A percentile compares a stretch with the other conserved stretches of the same genome.
Conservation (phyloP, 2,329 filamentous ascomycete species). For the Fusarium coffeatum region DNA sequence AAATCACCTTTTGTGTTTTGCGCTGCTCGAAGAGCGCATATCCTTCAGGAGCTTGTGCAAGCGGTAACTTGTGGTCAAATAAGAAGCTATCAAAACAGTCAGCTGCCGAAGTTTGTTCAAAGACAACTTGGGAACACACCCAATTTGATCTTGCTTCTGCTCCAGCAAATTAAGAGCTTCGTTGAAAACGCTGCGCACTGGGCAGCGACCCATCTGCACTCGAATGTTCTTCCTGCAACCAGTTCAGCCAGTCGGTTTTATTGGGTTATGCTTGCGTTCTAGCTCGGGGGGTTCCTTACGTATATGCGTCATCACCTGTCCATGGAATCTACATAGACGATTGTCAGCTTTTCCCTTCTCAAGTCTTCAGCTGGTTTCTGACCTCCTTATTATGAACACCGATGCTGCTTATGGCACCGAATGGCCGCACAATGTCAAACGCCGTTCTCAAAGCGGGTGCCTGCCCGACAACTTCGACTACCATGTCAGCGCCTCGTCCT, state of each 20-base stretch:
- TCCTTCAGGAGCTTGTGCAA: conserved; percentile 72
- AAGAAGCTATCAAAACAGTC: conserved; percentile 69
- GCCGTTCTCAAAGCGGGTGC: conserved; percentile 76
- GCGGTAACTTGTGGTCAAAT: conserved; percentile 79
- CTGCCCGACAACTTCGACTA: conserved; percentile 82
- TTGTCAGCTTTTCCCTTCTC: conserved; percentile 8
- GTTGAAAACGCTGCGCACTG: conserved; percentile 76
- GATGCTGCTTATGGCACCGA: conserved; percentile 79
- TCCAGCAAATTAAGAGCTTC: conserved; percentile 73
- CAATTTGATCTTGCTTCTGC: conserved; percentile 73
- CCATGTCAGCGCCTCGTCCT: conserved; percentile 85
- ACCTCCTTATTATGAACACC: conserved; percentile 81
- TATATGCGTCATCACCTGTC: conserved; percentile 71
- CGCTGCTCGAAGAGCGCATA: conserved; percentile 79
- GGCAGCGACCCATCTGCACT: conserved; percentile 81
- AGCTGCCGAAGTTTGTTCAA: conserved; percentile 6
- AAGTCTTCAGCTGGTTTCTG: conserved; percentile 32
- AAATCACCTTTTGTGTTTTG: conserved; percentile 80
- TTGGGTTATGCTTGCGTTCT: not conserved
- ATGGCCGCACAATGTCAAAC: conserved; percentile 77
- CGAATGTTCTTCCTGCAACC: conserved; percentile 73
- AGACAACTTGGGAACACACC: conserved; percentile 59
- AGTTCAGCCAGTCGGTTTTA: conserved; percentile 38
- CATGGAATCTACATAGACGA: conserved; percentile 68
- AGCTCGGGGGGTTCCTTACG: conserved; percentile 52